phyloP scores from a whole-genome alignment of 768 basidiomycete genomes.

The Tricholoma sp. region DNA sequence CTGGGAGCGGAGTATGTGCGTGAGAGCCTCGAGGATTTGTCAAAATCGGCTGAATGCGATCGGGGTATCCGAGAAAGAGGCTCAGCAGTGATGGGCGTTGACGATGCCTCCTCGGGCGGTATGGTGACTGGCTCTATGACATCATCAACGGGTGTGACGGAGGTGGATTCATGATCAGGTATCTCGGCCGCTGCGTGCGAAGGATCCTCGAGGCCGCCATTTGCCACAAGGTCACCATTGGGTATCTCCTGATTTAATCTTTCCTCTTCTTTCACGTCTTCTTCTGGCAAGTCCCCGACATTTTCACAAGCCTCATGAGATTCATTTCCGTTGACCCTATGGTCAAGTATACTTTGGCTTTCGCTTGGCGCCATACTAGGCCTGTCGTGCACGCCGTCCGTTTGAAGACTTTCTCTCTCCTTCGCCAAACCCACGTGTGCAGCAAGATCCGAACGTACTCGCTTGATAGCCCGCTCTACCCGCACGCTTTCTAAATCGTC shows the following conservation, averaged over 20 bases:
- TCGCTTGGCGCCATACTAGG: constrained; percentile 15
- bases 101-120: constrained; percentile 8
- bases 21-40: constrained; percentile 49
- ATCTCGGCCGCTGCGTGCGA: constrained; percentile 4
- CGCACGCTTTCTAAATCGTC: constrained; percentile 87
- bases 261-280: constrained; percentile 24
- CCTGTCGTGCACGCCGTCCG: constrained; percentile 9
- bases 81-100: constrained; percentile 17
- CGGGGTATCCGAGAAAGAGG: constrained; percentile 49
- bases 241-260: constrained; percentile 11
- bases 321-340: constrained; percentile 29
- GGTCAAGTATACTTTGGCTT: constrained; percentile 18
- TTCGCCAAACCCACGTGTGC: constrained; percentile 46
- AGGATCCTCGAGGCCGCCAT: constrained; percentile 7
- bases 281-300: constrained; percentile 24
- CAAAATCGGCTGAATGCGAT: constrained; percentile 79
- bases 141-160: background rate
- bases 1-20: constrained; percentile 51
- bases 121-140: background rate
- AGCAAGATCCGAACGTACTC: constrained; percentile 79
- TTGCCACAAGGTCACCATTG: constrained; percentile 3
- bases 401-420: constrained; percentile 27
- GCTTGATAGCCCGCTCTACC: constrained; percentile 83
- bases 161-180: constrained; percentile 1
- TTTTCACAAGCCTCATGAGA: constrained; percentile 38